Evolutionary conservation across 164 flowering plant genomes (phyloP), one percentile per base, ranked within the genome.

Genomic region (Dillenia turbinata): DNA sequence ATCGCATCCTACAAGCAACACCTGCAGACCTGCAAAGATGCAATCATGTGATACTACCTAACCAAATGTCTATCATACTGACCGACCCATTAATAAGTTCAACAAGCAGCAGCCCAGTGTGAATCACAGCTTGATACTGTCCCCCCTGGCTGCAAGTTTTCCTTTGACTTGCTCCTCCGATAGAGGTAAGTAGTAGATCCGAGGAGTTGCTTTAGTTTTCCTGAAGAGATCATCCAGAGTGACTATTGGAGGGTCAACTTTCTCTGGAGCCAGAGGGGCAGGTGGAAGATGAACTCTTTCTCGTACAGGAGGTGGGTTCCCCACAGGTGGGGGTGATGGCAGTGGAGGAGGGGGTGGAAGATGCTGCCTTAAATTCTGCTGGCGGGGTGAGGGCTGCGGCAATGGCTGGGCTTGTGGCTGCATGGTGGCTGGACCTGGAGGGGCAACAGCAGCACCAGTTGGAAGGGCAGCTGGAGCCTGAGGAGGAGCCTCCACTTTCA

Each of bases 111-210:
- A 43, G 49, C 40, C 40, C 6, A 6, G 40, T 5, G 40, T 33
- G 40, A 33, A 49, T 57, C 43, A 70, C 77, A 75, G 75, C 73
- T 74, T 83, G 54, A 45, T 49, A 64, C 53, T 75, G 68, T 71
- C 75, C 11, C 78, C 81, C 40, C 65, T 77, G 4, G 79, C 66
- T 43, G 81, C 79, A 15, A 72, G 78, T 68, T 87, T 89, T 14
- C 77, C 82, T 10, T 81, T 78, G 52, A 92, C 95, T 73, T 87
- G 83, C 54, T 88, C 92, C 33, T 93, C 96, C 8, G 97, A 80
- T 57, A 93, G 61, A 8, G 98, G 97, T 54, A 93, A 60, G 68
- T 87, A 93, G 75, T 90, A 93, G 66, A 93, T 88, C 12, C 96
- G 76, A 19, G 98, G 98, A 13, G 80, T 74, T 8, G 90, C 81